phyloP scores from a whole-genome alignment of 1,284 basidiomycete species.

The Pholiota adiposa region DNA sequence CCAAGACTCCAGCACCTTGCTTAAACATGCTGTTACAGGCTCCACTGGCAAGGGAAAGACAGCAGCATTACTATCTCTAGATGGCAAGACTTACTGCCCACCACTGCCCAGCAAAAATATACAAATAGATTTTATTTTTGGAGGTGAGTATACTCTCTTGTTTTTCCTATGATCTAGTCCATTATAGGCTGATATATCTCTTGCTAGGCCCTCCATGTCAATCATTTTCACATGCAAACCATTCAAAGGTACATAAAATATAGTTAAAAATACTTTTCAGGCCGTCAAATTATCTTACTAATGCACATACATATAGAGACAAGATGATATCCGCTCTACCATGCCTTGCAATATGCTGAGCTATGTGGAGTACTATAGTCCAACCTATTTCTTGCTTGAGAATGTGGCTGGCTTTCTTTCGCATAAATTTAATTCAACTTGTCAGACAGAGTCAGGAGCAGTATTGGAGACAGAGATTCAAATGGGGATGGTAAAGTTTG shows the following conservation, averaged over 20 bases:
- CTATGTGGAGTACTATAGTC: slow-evolving; percentile 72
- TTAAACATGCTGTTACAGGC: slow-evolving; percentile 58
- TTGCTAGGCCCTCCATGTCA: slow-evolving; percentile 70
- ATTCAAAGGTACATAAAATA: slow-evolving; percentile 46
- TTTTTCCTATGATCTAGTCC: not conserved
- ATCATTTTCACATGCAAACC: slow-evolving; percentile 66
- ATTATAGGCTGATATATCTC: slow-evolving; percentile 5
- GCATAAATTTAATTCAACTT: slow-evolving; percentile 34
- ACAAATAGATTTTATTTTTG: slow-evolving; percentile 68
- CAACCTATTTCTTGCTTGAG: slow-evolving; percentile 68
- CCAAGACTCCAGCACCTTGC: slow-evolving; percentile 62
- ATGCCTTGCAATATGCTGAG: slow-evolving; percentile 71
- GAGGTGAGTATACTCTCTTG: slow-evolving; percentile 47
- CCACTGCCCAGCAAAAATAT: slow-evolving; percentile 59
- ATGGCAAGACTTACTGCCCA: slow-evolving; percentile 4
- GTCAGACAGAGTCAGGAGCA: slow-evolving; percentile 17
- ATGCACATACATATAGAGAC: slow-evolving; percentile 42
- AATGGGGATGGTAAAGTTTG: slow-evolving; percentile 67
- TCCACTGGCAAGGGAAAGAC: slow-evolving; percentile 43
- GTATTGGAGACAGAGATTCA: slow-evolving; percentile 43
- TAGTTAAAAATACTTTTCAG: slow-evolving; percentile 2
- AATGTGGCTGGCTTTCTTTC: slow-evolving; percentile 66
- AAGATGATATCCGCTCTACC: slow-evolving; percentile 64
- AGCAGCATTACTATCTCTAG: not conserved
- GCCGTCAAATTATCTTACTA: too few relatives aligned